Evolutionary conservation across 768 basidiomycete genomes (phyloP).

Genomic region (Nidula microcarpa): DNA sequence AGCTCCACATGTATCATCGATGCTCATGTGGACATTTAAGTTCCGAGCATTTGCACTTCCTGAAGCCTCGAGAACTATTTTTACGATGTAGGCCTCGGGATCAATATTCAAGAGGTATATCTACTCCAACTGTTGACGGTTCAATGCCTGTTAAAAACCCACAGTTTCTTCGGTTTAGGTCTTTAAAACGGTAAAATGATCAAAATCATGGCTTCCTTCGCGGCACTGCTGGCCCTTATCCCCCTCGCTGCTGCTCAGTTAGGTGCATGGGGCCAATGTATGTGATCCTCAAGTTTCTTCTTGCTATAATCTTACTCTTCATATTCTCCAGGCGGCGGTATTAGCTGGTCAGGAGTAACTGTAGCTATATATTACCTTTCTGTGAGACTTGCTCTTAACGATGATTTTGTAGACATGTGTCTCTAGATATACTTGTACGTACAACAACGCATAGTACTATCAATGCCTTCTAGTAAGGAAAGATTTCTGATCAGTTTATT

Average conservation of each 20-base stretch:
- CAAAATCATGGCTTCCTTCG: slow-evolving; percentile 18
- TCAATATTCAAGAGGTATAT: neutral
- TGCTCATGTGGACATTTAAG: too few relatives aligned
- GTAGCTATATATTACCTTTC: slow-evolving; percentile 7
- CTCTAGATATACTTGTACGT: slow-evolving; percentile 33
- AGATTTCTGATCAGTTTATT: neutral
- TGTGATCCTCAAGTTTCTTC: slow-evolving; percentile 8
- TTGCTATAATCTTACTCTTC: neutral
- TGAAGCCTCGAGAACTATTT: too few relatives aligned
- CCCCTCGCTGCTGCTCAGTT: slow-evolving; percentile 20
- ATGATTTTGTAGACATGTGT: slow-evolving; percentile 28
- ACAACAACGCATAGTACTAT: slow-evolving; percentile 35
- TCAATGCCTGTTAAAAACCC: too few relatives aligned
- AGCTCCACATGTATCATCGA: too few relatives aligned
- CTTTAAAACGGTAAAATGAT: neutral
- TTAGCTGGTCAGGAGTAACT: slow-evolving; percentile 22
- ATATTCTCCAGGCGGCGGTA: slow-evolving; percentile 16
- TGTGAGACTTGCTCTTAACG: neutral
- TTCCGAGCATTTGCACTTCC: too few relatives aligned
- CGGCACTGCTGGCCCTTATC: slow-evolving; percentile 18
- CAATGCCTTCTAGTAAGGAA: slow-evolving; percentile 36
- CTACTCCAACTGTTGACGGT: too few relatives aligned
- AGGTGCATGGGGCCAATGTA: slow-evolving; percentile 29
- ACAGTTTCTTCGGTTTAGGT: too few relatives aligned
- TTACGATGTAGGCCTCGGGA: neutral